Percentiles rank a stretch among this genome's conserved stretches.
phyloP scores from a whole-genome alignment of 257 asterid species.

The Nemophila menziesii region DNA sequence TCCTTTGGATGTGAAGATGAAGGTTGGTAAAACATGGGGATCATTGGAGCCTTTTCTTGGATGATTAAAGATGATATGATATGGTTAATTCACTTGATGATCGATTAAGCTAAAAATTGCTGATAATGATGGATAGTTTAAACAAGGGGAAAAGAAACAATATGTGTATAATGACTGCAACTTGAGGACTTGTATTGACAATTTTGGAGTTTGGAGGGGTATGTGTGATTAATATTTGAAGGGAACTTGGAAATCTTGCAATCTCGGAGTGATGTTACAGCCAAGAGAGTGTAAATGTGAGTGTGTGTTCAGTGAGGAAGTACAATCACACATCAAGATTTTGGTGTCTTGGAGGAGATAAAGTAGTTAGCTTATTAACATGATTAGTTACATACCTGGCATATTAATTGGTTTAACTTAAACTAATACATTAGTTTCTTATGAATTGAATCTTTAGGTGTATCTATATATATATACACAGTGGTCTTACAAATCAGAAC shows the following conservation, averaged over 20 bases:
- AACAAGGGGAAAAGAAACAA: not conserved
- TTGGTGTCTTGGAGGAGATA: not conserved
- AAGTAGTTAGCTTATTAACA: no score
- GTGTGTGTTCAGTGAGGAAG: not conserved
- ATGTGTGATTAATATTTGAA: not conserved
- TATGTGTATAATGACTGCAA: not conserved
- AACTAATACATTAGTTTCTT: no score
- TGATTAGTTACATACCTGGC: no score
- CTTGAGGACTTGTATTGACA: not conserved
- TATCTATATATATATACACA: no score
- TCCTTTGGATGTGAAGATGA: slow-evolving; percentile 80
- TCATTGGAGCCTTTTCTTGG: slow-evolving; percentile 67
- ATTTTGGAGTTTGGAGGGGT: not conserved
- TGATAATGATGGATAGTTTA: not conserved
- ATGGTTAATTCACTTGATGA: not conserved
- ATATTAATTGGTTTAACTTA: no score
- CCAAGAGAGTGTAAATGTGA: not conserved
- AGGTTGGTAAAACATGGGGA: slow-evolving; percentile 91
- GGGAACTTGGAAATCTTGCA: not conserved
- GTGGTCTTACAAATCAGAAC: no score
- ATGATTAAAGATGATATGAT: slow-evolving; percentile 10
- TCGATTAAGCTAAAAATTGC: not conserved
- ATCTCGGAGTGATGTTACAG: not conserved
- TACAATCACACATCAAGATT: not conserved
- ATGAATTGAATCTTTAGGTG: no score